Evolutionary conservation across 2,329 filamentous ascomycete genomes (phyloP), one percentile per base, ranked within the genome.

Genomic region (Orbilia javanica): DNA sequence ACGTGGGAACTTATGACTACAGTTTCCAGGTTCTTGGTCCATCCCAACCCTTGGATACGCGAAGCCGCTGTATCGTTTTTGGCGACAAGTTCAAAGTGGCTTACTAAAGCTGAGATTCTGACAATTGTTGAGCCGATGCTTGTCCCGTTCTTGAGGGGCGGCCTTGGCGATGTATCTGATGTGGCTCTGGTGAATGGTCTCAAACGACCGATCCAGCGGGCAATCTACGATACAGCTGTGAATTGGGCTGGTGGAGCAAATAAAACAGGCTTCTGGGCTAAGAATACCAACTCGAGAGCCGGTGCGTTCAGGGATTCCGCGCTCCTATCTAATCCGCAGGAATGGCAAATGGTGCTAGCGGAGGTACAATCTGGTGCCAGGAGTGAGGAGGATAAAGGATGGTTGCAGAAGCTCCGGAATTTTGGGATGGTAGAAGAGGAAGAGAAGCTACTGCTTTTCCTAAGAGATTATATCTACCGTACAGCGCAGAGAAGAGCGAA

Each of bases 21-120:
- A 44, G 89, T 95, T 13, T 91, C 89, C 5, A 90, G 94, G 2
- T 97, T 98, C 82, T 91, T 94, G 11, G 91, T 97, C 86, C 96
- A 99, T 83, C 96, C 96, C 0, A 98, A 97, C 81, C 86, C 93
- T 7, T 99, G 96, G 95, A 94, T 99, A 66, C 90, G 95, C 42
- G 95, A 98, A 84, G 93, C 95, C 8, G 91, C 95, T 1, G 89
- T 92, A 6, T 90, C 95, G 79, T 97, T 97, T 81, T 86, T 98
- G 42, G 90, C 93, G 2, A 90, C 92, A 69, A 89, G 93, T 0
- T 91, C 92, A 0, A 90, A 87, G 73, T 94, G 91, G 81, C 84
- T 98, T 15, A 92, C 93, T 0, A 86, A 88, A 22, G 93, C 95
- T 2, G 95, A 98, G 83, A 88, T 91, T 44, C 90, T 92, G 81